Evolutionary conservation across 345 rosid genomes (phyloP), one percentile per base, ranked within the genome.

Genomic region (Pugionium dolabratum): DNA sequence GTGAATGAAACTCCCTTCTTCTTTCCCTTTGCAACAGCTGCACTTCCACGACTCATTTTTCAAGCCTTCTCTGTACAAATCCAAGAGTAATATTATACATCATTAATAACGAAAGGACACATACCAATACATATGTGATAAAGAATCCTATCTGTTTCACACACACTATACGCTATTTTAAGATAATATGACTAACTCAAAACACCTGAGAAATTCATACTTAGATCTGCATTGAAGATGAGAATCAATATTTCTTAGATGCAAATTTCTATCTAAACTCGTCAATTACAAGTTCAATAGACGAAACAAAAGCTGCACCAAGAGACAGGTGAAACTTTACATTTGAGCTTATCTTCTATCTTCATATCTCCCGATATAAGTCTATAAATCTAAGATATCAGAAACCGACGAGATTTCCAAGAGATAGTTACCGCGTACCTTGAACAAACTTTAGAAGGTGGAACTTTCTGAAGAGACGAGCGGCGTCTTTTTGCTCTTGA

Each of bases 11-110:
- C 79, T 39, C 76, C 72, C 66, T 76, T 76, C 76, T 76, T 76
- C 79, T 76, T 76, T 62, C 79, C 79, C 69, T 76, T 76, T 4
- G 72, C 68, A 6, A 55, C 73, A 11, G 64, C 78, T 62, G 78
- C 78, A 58, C 44, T 56, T 45, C 79, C 79, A 39, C 73, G 69
- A 43, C 79, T 76, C 79, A 76, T 76, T 60, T 75, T 59, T 11
- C 1, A 33, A 64, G 11, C 4, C 61, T 64, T 29, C 63, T 51
- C 75, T 70, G 27, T 3, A 48, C 27, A 58, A 64, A 31, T 32
- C 35, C 63, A 1, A 51, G 27, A 6, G 58, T 62, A 18, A 18
- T 18, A 18, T 32, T 4, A 32, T 1, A 35, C 0, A 50, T 40
- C 51, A 36, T 4, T 47, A 45, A 3, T 6, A 9, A 45, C 18